These are phyloP conservation scores for Pugionium dolabratum DNA, from an alignment of 345 rosid species.

Conservation along the genomic window DNA sequence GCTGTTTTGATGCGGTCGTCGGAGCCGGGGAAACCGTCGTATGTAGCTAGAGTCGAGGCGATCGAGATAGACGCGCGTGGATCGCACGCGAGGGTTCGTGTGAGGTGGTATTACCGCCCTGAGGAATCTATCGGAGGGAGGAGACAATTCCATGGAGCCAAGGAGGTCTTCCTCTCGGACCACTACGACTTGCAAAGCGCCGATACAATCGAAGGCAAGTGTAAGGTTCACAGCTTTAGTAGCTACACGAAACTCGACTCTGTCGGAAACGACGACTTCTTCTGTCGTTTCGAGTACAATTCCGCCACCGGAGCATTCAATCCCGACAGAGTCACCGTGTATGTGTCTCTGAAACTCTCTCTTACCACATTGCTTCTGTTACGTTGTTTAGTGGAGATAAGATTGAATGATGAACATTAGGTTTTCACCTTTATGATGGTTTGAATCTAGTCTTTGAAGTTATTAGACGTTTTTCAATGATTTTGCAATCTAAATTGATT, in stretches of 20 bases:
- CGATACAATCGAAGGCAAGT: constrained; percentile 90
- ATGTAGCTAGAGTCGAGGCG: constrained; percentile 88
- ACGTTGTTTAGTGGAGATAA: too few relatives aligned
- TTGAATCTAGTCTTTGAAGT: too few relatives aligned
- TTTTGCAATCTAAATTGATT: not conserved
- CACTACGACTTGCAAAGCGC: constrained; percentile 86
- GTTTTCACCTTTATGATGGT: not conserved
- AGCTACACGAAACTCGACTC: constrained; percentile 87
- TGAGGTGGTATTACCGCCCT: constrained; percentile 96
- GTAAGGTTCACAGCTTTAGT: constrained; percentile 84
- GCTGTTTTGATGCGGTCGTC: constrained; percentile 93
- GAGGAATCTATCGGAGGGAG: constrained; percentile 98
- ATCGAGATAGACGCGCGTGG: constrained; percentile 88
- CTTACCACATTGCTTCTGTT: not conserved
- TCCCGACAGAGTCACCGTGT: constrained; percentile 98
- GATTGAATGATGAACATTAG: not conserved
- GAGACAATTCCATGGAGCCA: constrained; percentile 92
- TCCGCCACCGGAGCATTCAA: constrained; percentile 79
- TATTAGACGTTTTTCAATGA: too few relatives aligned
- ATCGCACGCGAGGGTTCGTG: constrained; percentile 66
- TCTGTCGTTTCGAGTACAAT: constrained; percentile 96
- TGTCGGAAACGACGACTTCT: constrained; percentile 94
- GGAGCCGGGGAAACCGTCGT: constrained; percentile 76
- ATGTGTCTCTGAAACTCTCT: constrained; percentile 33
- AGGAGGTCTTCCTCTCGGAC: constrained; percentile 91